These are phyloP conservation scores for Yamadazyma sp. DNA, from an alignment of 805 yeast genomes.

Conservation along the genomic window DNA sequence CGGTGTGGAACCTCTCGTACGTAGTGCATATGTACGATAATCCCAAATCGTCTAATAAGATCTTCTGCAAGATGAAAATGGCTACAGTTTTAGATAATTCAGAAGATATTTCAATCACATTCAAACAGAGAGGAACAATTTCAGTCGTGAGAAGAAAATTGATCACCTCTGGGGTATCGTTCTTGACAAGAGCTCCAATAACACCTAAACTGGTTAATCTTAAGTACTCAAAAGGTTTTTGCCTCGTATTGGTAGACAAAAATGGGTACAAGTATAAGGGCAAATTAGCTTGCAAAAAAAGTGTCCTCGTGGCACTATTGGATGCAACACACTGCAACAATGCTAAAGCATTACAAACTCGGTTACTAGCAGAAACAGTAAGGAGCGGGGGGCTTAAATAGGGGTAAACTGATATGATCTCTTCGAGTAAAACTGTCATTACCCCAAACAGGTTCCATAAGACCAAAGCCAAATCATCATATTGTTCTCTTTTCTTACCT, in stretches of 20 bases:
- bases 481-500: slow-evolving; percentile 92
- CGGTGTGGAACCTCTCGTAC: slow-evolving; percentile 91
- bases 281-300: slow-evolving; percentile 85
- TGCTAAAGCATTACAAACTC: slow-evolving; percentile 95
- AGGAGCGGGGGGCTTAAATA: slow-evolving; percentile 82
- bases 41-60: slow-evolving; percentile 88
- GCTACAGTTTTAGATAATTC: slow-evolving; percentile 96
- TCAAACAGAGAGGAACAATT: slow-evolving; percentile 89
- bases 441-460: slow-evolving; percentile 97
- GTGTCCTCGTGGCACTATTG: slow-evolving; percentile 83
- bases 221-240: slow-evolving; percentile 90
- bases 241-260: slow-evolving; percentile 85
- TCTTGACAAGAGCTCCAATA: slow-evolving; percentile 93
- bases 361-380: slow-evolving; percentile 81
- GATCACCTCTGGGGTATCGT: slow-evolving; percentile 93
- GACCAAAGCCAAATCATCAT: slow-evolving; percentile 88
- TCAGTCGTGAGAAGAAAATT: slow-evolving; percentile 91
- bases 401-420: slow-evolving; percentile 88
- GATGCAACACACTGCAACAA: slow-evolving; percentile 95
- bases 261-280: slow-evolving; percentile 93
- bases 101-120: slow-evolving; percentile 93
- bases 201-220: slow-evolving; percentile 93
- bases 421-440: slow-evolving; percentile 87
- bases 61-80: slow-evolving; percentile 91
- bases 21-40: slow-evolving; percentile 92